Conservation (phyloP, 2,329 filamentous ascomycete species). For the Amphichorda felina region DNA sequence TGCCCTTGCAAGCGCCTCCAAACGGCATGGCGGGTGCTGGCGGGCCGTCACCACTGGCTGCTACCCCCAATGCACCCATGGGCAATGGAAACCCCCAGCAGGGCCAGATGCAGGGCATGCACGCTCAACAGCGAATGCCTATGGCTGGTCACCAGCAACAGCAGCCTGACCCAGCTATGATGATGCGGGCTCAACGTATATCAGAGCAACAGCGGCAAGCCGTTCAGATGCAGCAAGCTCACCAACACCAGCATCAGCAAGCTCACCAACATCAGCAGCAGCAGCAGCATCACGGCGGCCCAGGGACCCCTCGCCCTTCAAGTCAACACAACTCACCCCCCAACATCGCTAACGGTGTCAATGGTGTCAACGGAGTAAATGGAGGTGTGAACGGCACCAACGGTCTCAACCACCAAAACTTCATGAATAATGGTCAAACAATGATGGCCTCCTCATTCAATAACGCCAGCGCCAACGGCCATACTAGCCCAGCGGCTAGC, state of each 20-base stretch:
- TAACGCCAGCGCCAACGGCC: conserved; percentile 17
- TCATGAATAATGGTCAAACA: conserved; percentile 38
- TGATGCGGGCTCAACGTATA: conserved; percentile 54
- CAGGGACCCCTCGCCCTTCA: conserved; percentile 19
- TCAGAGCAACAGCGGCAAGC: conserved; percentile 50
- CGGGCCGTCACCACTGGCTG: conserved; percentile 6
- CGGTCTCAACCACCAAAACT: conserved; percentile 37
- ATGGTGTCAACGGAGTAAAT: conserved; percentile 4
- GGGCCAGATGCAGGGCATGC: conserved; percentile 52
- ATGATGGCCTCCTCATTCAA: conserved; percentile 39
- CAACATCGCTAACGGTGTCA: conserved; percentile 20
- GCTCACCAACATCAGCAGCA: conserved; percentile 16
- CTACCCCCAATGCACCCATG: conserved; percentile 31
- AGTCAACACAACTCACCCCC: conserved; percentile 31
- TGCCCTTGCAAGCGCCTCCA: conserved; percentile 40
- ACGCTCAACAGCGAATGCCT: conserved; percentile 49
- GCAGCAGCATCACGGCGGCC: conserved; percentile 22
- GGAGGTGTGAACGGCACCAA: conserved; percentile 22
- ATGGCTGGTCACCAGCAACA: conserved; percentile 16
- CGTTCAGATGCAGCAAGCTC: conserved; percentile 33
- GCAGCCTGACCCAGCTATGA: conserved; percentile 38
- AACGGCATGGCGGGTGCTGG: conserved; percentile 27
- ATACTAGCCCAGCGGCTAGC: conserved; percentile 20
- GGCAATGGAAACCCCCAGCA: conserved; percentile 45
- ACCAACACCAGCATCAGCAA: conserved; percentile 14